Evolutionary conservation across 176 grass and related monocot genomes (phyloP).

Genomic region (Dendrocalamus sinicus): DNA sequence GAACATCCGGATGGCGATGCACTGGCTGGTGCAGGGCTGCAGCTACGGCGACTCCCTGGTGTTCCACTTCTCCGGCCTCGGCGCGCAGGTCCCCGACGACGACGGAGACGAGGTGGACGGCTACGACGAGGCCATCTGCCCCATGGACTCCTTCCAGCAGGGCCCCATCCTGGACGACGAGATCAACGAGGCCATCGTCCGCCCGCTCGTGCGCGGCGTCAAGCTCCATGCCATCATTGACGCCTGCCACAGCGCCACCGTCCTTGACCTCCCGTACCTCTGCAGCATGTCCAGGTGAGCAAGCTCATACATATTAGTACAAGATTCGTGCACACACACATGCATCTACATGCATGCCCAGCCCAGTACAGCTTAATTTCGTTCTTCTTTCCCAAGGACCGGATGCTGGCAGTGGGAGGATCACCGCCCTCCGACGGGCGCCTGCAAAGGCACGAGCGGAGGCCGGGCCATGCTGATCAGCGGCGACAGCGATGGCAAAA

Average conservation of each 20-base stretch:
- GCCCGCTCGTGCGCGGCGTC: conserved; percentile 61
- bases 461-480: conserved; percentile 49
- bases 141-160: conserved; percentile 68
- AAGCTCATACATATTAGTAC: too few relatives aligned
- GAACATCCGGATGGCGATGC: conserved; percentile 82
- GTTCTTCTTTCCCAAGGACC: not conserved
- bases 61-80: conserved; percentile 93
- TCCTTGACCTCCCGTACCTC: conserved; percentile 84
- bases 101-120: conserved; percentile 82
- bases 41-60: conserved; percentile 79
- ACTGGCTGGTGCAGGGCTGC: conserved; percentile 81
- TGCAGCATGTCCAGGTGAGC: conserved; percentile 49
- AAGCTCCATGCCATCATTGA: conserved; percentile 89
- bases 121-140: conserved; percentile 87
- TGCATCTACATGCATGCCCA: too few relatives aligned
- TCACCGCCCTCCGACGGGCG: conserved; percentile 34
- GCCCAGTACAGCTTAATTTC: too few relatives aligned
- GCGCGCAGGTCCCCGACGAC: conserved; percentile 68
- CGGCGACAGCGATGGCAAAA: conserved; percentile 54
- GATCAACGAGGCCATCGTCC: conserved; percentile 80
- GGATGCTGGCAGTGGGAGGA: conserved; percentile 48
- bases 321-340: too few relatives aligned
- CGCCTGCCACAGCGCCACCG: conserved; percentile 75
- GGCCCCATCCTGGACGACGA: conserved; percentile 86
- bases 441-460: conserved; percentile 48